Percentiles rank a stretch among this genome's conserved stretches.
These are phyloP conservation scores for Fonsecaea monophora DNA, from an alignment of 2,329 filamentous ascomycete genomes.

Conservation along the genomic window DNA sequence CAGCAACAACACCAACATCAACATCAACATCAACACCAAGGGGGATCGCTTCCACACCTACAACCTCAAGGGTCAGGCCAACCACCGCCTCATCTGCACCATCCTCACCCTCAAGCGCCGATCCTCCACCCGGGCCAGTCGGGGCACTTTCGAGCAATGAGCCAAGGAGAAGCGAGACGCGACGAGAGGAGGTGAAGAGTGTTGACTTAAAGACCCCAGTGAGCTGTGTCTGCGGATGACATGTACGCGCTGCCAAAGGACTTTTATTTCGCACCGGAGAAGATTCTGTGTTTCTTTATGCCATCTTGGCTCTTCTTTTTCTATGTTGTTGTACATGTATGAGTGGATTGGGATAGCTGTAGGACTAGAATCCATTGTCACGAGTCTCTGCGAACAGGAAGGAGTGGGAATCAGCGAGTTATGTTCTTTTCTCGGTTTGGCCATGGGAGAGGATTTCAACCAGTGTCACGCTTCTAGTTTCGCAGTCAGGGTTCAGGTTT, in stretches of 20 bases:
- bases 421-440: not conserved
- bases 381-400: not conserved
- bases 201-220: not conserved
- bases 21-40: constrained; percentile 23
- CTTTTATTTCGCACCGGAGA: not conserved
- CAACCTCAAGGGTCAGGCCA: not conserved
- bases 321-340: not conserved
- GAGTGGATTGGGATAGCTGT: constrained; percentile 2
- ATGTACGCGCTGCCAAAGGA: not conserved
- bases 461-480: not conserved
- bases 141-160: constrained; percentile 29
- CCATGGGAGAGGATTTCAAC: not conserved
- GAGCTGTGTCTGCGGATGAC: not conserved
- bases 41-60: constrained; percentile 18
- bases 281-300: not conserved
- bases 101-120: constrained; percentile 19
- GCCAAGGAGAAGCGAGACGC: constrained; percentile 31
- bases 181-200: constrained; percentile 30
- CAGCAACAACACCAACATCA: constrained; percentile 25
- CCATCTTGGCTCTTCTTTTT: not conserved
- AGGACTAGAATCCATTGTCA: constrained; percentile 1
- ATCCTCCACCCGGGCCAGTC: constrained; percentile 28
- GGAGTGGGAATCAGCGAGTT: not conserved
- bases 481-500: not conserved
- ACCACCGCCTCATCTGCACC: constrained; percentile 28